A percentile compares a stretch with the other conserved stretches of the same genome.
These are phyloP conservation scores for Aspergillus coremiiformis DNA, from an alignment of 495 filamentous ascomycete species.

Conservation along the genomic window DNA sequence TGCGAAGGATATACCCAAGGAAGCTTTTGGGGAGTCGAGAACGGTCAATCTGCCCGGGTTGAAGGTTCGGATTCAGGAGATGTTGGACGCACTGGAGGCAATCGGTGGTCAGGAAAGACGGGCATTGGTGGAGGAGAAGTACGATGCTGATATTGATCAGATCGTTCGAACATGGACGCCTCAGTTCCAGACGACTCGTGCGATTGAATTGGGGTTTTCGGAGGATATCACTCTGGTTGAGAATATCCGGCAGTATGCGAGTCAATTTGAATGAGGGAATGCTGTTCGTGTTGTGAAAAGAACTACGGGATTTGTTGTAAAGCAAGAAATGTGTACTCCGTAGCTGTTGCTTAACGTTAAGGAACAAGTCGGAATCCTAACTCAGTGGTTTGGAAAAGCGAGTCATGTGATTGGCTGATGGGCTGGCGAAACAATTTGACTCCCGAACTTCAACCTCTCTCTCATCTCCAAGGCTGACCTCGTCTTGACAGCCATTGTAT, in stretches of 20 bases:
- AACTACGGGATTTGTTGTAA: too few species aligned
- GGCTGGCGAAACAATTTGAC: conserved; percentile 45
- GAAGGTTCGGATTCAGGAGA: conserved; percentile 62
- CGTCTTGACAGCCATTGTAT: conserved; percentile 12
- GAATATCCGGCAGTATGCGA: conserved; percentile 48
- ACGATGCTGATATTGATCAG: conserved; percentile 56
- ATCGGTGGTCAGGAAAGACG: conserved; percentile 63
- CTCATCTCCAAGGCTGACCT: conserved; percentile 35
- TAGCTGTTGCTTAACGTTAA: not conserved
- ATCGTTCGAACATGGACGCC: conserved; percentile 71
- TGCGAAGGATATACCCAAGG: conserved; percentile 49
- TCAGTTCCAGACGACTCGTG: conserved; percentile 53
- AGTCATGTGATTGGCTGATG: conserved; percentile 45
- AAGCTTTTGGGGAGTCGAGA: conserved; percentile 48
- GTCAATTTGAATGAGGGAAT: conserved; percentile 21
- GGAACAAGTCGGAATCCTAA: not conserved
- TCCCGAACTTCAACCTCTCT: conserved; percentile 48
- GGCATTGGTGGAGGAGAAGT: conserved; percentile 56
- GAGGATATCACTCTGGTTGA: conserved; percentile 52
- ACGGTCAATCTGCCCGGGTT: conserved; percentile 69
- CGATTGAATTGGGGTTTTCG: conserved; percentile 52
- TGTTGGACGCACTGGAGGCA: conserved; percentile 64
- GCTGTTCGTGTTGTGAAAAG: not conserved
- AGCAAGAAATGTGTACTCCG: too few species aligned
- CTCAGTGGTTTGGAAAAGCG: conserved; percentile 34